Evolutionary conservation across 371 early-diverging fungal species (phyloP).

Genomic region (Apophysomyces sp.): DNA sequence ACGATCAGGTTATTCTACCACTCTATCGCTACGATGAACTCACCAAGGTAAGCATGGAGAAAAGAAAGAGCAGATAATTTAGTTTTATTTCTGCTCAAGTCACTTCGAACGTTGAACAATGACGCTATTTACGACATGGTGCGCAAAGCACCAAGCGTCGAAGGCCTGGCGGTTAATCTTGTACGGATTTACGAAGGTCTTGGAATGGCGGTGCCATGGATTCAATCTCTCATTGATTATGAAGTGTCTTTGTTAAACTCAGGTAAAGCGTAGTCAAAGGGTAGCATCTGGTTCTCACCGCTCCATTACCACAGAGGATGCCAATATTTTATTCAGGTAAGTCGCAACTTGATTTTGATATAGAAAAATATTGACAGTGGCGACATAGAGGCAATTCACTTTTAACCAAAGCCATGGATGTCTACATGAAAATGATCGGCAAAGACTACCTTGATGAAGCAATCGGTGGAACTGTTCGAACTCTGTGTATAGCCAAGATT

Average conservation of each 20-base stretch:
- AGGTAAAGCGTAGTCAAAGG: constrained; percentile 21
- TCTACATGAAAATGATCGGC: constrained; percentile 79
- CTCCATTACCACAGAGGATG: constrained; percentile 34
- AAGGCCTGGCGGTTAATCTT: constrained; percentile 56
- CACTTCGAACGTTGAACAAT: constrained; percentile 48
- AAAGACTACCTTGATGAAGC: constrained; percentile 70
- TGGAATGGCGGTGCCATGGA: constrained; percentile 49
- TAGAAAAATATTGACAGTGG: not conserved
- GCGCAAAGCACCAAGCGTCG: constrained; percentile 41
- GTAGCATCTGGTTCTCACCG: not conserved
- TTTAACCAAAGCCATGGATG: constrained; percentile 78
- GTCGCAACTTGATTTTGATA: not conserved
- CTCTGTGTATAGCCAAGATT: constrained; percentile 53
- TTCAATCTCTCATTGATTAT: constrained; percentile 56
- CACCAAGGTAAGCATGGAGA: constrained; percentile 21
- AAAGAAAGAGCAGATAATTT: not conserved
- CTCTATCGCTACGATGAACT: constrained; percentile 31
- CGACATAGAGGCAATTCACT: constrained; percentile 70
- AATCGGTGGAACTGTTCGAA: constrained; percentile 62
- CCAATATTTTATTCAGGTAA: constrained; percentile 54
- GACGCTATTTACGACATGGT: constrained; percentile 52
- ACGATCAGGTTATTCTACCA: constrained; percentile 57
- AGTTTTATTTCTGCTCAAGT: constrained; percentile 7
- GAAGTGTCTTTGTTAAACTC: constrained; percentile 55
- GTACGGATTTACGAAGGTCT: constrained; percentile 56